Evolutionary conservation across 805 yeast species (phyloP).

Genomic region (Priceomyces carsonii): DNA sequence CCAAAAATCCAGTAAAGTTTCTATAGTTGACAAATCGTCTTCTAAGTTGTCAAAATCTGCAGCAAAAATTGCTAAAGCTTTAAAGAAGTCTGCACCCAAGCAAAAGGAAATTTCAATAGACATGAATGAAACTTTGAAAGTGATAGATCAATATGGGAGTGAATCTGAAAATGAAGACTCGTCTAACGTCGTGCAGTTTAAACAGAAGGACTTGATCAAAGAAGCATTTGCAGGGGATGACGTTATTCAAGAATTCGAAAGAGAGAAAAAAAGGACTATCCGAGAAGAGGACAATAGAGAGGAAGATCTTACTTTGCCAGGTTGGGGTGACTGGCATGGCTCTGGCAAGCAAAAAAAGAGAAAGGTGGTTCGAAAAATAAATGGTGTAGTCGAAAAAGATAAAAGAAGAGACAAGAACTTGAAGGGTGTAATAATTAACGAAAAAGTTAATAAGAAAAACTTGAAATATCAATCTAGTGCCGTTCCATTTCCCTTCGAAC

Average conservation of each 20-base stretch:
- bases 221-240: constrained; percentile 98
- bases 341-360: constrained; percentile 49
- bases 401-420: constrained; percentile 77
- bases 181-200: constrained; percentile 52
- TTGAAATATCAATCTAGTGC: constrained; percentile 80
- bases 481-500: constrained; percentile 96
- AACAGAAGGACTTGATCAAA: constrained; percentile 77
- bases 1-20: constrained; percentile 32
- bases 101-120: constrained; percentile 46
- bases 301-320: constrained; percentile 84
- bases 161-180: constrained; percentile 39
- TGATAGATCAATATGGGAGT: constrained; percentile 48
- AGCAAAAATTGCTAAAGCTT: constrained; percentile 36
- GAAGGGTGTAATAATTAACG: constrained; percentile 86
- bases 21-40: constrained; percentile 35
- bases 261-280: constrained; percentile 66
- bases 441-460: constrained; percentile 79
- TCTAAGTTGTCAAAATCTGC: constrained; percentile 41
- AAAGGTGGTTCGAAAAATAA: constrained; percentile 66
- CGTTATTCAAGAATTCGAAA: constrained; percentile 77
- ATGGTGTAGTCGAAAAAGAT: constrained; percentile 72
- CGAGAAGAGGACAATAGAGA: constrained; percentile 86
- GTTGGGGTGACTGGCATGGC: constrained; percentile 99
- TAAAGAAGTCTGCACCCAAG: constrained; percentile 33
- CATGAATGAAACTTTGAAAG: constrained; percentile 53